Evolutionary conservation across 306 rosid genomes (phyloP).

Genomic region (Morella rubra): DNA sequence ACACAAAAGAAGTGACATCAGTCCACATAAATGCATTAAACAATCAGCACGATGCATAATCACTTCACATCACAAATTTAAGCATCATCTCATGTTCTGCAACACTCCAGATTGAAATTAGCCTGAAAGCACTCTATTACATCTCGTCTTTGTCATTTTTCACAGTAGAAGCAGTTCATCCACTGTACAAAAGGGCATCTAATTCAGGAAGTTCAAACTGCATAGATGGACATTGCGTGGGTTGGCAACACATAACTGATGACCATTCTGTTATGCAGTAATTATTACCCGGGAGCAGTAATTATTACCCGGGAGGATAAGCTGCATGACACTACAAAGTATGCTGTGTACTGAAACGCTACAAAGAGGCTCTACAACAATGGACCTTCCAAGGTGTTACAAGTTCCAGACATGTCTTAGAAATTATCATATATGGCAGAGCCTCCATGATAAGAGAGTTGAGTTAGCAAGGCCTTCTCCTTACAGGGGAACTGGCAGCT

Average conservation of each 20-base stretch:
- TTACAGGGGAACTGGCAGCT: not conserved
- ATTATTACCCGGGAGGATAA: not conserved
- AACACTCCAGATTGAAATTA: not conserved
- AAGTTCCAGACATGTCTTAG: conserved; percentile 2
- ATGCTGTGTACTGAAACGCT: not conserved
- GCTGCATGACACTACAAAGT: not conserved
- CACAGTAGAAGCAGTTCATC: not conserved
- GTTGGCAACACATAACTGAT: not conserved
- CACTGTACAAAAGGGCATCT: not conserved
- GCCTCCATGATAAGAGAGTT: conserved; percentile 3
- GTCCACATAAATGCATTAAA: not conserved
- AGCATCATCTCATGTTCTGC: conserved; percentile 2
- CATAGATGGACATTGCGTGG: not conserved
- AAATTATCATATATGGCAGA: conserved; percentile 1
- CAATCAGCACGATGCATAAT: not conserved
- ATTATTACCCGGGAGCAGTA: not conserved
- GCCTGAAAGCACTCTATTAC: not conserved
- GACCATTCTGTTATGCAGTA: not conserved
- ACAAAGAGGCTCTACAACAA: not conserved
- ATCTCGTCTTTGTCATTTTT: not conserved
- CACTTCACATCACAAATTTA: not conserved
- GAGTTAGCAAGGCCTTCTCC: not conserved
- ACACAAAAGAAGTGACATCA: not conserved
- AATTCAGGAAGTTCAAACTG: not conserved
- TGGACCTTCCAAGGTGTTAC: conserved; percentile 10